Evolutionary conservation across 2,329 filamentous ascomycete species (phyloP).

Genomic region (Polychaeton citri): DNA sequence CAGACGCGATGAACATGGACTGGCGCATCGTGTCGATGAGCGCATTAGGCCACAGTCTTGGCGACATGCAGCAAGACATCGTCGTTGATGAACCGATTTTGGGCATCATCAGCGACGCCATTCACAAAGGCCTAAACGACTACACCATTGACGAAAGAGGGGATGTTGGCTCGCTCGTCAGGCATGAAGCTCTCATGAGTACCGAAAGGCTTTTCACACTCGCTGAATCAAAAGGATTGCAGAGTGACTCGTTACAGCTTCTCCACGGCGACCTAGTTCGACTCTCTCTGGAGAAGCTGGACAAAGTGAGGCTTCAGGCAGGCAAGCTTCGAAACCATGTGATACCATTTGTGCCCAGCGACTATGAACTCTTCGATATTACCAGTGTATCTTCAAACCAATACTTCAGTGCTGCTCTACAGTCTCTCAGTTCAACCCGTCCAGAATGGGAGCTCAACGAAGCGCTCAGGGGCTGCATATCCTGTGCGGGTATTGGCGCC

Average conservation of each 20-base stretch:
- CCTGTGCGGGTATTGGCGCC: conserved; percentile 64
- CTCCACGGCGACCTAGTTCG: conserved; percentile 35
- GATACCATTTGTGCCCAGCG: neutral
- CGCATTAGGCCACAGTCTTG: conserved; percentile 16
- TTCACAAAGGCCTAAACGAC: conserved; percentile 52
- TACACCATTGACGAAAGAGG: conserved; percentile 84
- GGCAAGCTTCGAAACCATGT: conserved; percentile 28
- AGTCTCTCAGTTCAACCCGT: conserved; percentile 4
- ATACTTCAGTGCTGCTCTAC: conserved; percentile 5
- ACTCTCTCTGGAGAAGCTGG: conserved; percentile 76
- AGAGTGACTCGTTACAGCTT: conserved; percentile 1
- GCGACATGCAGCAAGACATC: conserved; percentile 2
- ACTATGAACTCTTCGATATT: conserved; percentile 18
- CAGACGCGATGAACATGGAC: conserved; percentile 24
- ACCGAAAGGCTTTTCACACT: conserved; percentile 33
- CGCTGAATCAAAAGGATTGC: neutral
- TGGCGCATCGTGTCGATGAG: conserved; percentile 30
- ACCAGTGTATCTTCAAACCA: conserved; percentile 7
- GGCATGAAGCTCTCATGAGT: conserved; percentile 62
- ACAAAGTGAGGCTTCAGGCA: conserved; percentile 63
- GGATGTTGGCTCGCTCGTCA: conserved; percentile 77
- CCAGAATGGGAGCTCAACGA: conserved; percentile 23
- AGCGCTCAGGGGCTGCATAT: conserved; percentile 55
- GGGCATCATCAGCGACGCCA: conserved; percentile 2
- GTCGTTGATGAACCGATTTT: conserved; percentile 9